phyloP scores from a whole-genome alignment of 2,329 filamentous ascomycete species.

The Fusarium continuum region DNA sequence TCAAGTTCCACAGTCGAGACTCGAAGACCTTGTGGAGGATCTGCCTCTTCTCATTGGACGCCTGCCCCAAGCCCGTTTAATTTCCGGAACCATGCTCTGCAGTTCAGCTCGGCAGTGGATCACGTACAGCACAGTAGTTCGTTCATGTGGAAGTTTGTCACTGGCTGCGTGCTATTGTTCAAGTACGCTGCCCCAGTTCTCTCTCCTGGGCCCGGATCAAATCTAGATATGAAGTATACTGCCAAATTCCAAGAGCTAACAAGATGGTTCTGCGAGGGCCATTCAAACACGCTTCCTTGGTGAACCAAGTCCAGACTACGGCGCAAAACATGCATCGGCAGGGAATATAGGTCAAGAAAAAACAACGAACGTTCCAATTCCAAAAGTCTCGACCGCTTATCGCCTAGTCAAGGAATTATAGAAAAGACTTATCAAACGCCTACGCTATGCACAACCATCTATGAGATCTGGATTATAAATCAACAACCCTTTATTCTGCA shows the following conservation, averaged over 20 bases:
- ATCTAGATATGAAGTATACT: no score
- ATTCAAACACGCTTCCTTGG: no score
- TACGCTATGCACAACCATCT: slow-evolving; percentile 37
- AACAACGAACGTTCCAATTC: background rate
- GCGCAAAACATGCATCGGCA: no score
- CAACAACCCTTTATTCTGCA: slow-evolving; percentile 29
- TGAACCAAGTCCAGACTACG: no score
- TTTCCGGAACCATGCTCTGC: background rate
- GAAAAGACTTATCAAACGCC: slow-evolving; percentile 35
- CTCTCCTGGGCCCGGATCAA: no score
- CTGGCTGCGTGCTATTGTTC: no score
- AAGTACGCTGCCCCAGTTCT: no score
- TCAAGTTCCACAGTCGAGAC: slow-evolving; percentile 5
- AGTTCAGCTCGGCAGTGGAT: no score
- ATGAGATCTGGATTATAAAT: background rate
- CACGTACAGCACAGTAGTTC: no score
- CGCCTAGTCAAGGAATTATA: background rate
- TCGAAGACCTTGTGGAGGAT: slow-evolving; percentile 8
- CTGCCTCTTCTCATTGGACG: background rate
- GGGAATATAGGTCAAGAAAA: background rate
- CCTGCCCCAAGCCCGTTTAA: background rate
- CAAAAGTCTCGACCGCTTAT: background rate
- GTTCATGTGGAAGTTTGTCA: no score
- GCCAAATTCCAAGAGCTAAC: no score
- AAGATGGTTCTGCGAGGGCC: no score